Percentiles rank a stretch among this genome's conserved stretches.
phyloP scores from a whole-genome alignment of 2,329 filamentous ascomycete genomes.

The Arthroderma sp. region DNA sequence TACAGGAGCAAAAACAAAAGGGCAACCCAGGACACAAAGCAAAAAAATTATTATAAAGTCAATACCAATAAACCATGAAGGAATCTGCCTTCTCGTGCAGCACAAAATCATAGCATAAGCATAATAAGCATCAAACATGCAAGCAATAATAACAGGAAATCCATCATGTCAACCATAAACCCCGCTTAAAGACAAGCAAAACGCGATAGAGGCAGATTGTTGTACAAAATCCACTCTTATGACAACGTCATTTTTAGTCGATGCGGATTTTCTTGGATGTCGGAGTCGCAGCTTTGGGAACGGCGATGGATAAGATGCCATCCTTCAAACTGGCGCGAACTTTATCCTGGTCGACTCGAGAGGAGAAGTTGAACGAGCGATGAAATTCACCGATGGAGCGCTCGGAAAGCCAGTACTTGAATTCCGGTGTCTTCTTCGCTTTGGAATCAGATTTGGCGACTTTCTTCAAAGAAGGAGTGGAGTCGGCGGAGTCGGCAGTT shows the following conservation, averaged over 20 bases:
- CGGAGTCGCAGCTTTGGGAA: conserved; percentile 41
- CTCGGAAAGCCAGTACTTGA: conserved; percentile 44
- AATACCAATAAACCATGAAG: no score
- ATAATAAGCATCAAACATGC: no score
- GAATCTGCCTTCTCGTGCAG: no score
- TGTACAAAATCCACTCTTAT: no score
- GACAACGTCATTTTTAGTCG: conserved; percentile 24
- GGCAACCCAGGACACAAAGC: no score
- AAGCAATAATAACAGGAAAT: no score
- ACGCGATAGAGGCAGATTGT: no score
- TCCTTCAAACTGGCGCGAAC: conserved; percentile 48
- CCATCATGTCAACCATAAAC: no score
- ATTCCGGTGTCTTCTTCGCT: conserved; percentile 9
- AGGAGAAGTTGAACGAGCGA: conserved; percentile 43
- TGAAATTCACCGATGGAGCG: conserved; percentile 45
- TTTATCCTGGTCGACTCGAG: conserved; percentile 42
- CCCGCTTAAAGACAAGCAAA: no score
- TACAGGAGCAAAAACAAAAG: no score
- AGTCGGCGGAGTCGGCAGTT: conserved; percentile 8
- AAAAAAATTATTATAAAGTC: no score
- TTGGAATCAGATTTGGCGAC: conserved; percentile 16
- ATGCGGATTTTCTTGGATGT: conserved; percentile 41
- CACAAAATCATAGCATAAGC: no score
- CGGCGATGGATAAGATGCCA: conserved; percentile 41
- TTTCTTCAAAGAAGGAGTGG: conserved; percentile 8